Percentiles rank a stretch among this genome's conserved stretches.
These are phyloP conservation scores for Cladosporium sp. DNA, from an alignment of 2,329 filamentous ascomycete genomes.

Conservation along the genomic window DNA sequence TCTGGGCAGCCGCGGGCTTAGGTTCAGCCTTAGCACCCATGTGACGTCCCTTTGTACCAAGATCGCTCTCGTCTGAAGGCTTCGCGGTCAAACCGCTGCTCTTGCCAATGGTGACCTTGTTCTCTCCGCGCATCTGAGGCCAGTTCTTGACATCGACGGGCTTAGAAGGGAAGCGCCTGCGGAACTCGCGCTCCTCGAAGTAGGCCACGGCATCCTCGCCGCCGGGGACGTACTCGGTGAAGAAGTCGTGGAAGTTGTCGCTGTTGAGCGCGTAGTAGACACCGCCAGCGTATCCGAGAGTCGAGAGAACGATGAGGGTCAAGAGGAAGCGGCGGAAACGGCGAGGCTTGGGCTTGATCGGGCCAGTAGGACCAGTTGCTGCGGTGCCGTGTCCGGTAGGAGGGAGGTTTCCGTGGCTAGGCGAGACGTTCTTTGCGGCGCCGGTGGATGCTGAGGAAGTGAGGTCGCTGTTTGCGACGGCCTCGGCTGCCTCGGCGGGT, in stretches of 20 bases:
- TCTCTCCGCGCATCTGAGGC: constrained; percentile 51
- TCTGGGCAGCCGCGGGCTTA: constrained; percentile 39
- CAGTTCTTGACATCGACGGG: constrained; percentile 38
- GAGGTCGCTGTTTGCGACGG: constrained; percentile 11
- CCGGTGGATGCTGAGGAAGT: constrained; percentile 6
- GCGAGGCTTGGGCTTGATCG: constrained; percentile 57
- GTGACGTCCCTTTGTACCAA: constrained; percentile 51
- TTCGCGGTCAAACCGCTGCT: constrained; percentile 82
- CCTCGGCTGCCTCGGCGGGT: constrained; percentile 21
- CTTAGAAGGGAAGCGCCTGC: constrained; percentile 69
- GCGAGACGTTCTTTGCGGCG: constrained; percentile 11
- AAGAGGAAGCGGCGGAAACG: constrained; percentile 74
- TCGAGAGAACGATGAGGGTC: constrained; percentile 70
- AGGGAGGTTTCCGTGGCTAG: constrained; percentile 26
- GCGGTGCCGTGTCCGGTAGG: constrained; percentile 33
- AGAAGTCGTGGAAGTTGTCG: constrained; percentile 99
- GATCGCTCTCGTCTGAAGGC: constrained; percentile 53
- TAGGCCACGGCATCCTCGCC: constrained; percentile 93
- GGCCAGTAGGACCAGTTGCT: constrained; percentile 40
- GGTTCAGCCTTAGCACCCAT: constrained; percentile 53
- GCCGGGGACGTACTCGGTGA: constrained; percentile 92
- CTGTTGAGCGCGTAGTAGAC: constrained; percentile 90
- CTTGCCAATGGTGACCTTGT: constrained; percentile 75
- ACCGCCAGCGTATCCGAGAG: constrained; percentile 77
- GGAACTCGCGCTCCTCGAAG: constrained; percentile 91